Percentiles rank a stretch among this genome's conserved stretches.
These are phyloP conservation scores for Aspergillus avenaceus DNA, from an alignment of 495 filamentous ascomycete species.

Conservation along the genomic window DNA sequence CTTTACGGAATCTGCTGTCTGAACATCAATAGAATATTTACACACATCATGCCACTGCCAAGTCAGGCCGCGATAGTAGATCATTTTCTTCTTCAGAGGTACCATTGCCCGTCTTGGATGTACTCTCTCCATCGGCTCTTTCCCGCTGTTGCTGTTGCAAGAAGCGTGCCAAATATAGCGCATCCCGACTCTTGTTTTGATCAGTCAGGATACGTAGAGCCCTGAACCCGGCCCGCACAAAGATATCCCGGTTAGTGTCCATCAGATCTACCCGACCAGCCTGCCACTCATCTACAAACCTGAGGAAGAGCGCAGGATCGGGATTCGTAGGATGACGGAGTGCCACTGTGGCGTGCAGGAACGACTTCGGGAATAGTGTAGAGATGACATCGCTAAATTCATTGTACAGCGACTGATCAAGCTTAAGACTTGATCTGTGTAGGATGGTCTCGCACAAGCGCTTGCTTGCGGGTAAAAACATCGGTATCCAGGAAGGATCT, in stretches of 20 bases:
- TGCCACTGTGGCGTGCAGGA: constrained; percentile 20
- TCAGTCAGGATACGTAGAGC: constrained; percentile 35
- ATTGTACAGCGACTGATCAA: constrained; percentile 27
- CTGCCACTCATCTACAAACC: constrained; percentile 17
- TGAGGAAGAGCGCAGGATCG: constrained; percentile 27
- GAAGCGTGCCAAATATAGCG: constrained; percentile 24
- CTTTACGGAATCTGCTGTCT: not conserved
- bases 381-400: constrained; percentile 24
- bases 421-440: constrained; percentile 13
- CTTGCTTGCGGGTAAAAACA: constrained; percentile 22
- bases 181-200: constrained; percentile 23
- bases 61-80: constrained; percentile 25
- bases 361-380: constrained; percentile 18
- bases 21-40: not conserved
- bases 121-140: constrained; percentile 4
- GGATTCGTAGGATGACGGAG: constrained; percentile 36
- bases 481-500: constrained; percentile 8
- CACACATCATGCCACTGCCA: constrained; percentile 26
- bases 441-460: constrained; percentile 22
- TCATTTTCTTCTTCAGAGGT: constrained; percentile 18
- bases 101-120: constrained; percentile 4
- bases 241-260: constrained; percentile 17
- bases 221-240: constrained; percentile 29
- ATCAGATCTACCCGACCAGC: constrained; percentile 14
- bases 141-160: constrained; percentile 30